A percentile compares a stretch with the other conserved stretches of the same genome.
Conservation (phyloP, 192 early-diverging fungal genomes). For the Umbelopsis ramanniana region DNA sequence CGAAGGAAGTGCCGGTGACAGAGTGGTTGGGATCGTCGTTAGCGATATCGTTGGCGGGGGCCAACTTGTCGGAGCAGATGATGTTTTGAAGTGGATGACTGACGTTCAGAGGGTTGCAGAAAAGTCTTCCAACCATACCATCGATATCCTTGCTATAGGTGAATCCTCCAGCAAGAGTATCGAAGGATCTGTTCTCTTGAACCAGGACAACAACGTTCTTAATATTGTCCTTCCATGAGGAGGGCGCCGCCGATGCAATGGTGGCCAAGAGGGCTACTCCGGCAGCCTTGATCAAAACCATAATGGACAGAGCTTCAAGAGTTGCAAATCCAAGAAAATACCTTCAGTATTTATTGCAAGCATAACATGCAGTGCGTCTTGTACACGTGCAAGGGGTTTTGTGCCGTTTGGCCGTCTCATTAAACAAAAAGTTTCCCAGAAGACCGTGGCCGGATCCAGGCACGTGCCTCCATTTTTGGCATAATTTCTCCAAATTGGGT, state of each 20-base stretch:
- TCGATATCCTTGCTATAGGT: slow-evolving; percentile 22
- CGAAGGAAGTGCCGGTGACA: slow-evolving; percentile 12
- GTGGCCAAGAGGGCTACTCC: neutral
- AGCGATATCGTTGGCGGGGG: slow-evolving; percentile 23
- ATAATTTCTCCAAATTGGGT: too few species aligned
- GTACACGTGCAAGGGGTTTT: neutral
- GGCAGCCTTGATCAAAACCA: slow-evolving; percentile 13
- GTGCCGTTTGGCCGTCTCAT: neutral
- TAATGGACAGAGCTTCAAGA: neutral
- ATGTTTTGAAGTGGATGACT: neutral
- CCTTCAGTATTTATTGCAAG: neutral
- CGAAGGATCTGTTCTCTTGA: slow-evolving; percentile 29
- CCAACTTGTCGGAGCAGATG: slow-evolving; percentile 24
- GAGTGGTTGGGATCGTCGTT: slow-evolving; percentile 32
- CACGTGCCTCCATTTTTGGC: too few species aligned
- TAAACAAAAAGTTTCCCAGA: too few species aligned
- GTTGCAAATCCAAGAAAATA: too few species aligned
- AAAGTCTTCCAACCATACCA: slow-evolving; percentile 20
- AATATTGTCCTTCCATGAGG: slow-evolving; percentile 19
- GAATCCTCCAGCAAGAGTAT: slow-evolving; percentile 26
- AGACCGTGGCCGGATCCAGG: too few species aligned
- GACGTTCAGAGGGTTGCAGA: slow-evolving; percentile 31
- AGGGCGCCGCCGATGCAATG: neutral
- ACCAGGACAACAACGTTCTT: slow-evolving; percentile 32
- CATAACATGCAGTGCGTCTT: too few species aligned